A percentile compares a stretch with the other conserved stretches of the same genome.
phyloP scores from a whole-genome alignment of 331 rosid species.

The Phaseolus coccineus region DNA sequence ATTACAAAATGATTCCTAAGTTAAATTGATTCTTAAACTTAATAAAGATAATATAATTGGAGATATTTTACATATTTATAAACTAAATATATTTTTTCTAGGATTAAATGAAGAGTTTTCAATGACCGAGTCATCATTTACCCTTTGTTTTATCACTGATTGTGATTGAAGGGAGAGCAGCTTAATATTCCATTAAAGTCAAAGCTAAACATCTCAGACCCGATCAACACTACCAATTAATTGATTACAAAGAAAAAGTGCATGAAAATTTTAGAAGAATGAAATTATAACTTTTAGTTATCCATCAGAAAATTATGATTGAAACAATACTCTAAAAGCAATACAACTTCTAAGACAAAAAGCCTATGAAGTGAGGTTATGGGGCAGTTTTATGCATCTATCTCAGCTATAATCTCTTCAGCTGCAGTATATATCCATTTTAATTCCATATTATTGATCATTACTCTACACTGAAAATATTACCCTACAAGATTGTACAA shows the following conservation, averaged over 20 bases:
- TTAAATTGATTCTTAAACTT: too few relatives aligned
- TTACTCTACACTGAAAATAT: background rate
- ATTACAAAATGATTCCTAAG: too few relatives aligned
- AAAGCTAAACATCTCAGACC: background rate
- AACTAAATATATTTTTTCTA: too few relatives aligned
- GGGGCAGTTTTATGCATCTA: background rate
- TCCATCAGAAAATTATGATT: background rate
- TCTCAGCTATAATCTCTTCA: background rate
- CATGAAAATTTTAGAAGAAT: background rate
- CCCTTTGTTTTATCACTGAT: too few relatives aligned
- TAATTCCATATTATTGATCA: background rate
- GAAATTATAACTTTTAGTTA: background rate
- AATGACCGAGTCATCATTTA: too few relatives aligned
- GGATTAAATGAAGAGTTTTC: too few relatives aligned
- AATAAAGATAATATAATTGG: too few relatives aligned
- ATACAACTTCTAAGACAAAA: background rate
- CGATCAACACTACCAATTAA: background rate
- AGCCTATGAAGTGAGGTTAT: background rate
- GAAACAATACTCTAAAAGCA: background rate
- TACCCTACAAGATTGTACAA: background rate
- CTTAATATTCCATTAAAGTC: background rate
- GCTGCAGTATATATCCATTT: background rate
- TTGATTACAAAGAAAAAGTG: background rate
- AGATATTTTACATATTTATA: too few relatives aligned
- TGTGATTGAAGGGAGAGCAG: background rate